Evolutionary conservation across 148 eudicot species (phyloP), one percentile per base, ranked within the genome.

Genomic region (Dysphania ambrosioides): DNA sequence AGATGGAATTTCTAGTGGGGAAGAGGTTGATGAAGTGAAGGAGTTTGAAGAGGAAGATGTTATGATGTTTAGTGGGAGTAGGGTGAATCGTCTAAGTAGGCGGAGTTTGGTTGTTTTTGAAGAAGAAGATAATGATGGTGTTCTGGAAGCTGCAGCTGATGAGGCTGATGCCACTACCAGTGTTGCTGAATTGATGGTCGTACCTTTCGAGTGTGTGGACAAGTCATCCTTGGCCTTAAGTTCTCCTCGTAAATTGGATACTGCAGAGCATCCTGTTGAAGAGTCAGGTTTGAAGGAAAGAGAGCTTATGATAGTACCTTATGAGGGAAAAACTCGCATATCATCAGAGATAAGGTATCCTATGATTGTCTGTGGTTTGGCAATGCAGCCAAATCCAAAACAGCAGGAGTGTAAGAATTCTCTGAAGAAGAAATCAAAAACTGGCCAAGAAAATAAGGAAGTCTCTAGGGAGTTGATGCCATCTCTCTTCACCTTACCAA

Each of bases 361-460:
- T 15, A 16, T 57, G 32, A 55, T 79, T 62, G 64, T 79, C 31
- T 79, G 78, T 47, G 74, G 41, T 68, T 69, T 79, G 82, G 6
- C 56, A 26, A 32, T 3, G 55, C 16, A 7, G n/a, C n/a, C 16
- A 36, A 30, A 59, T 68, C 59, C 8, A 36, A 68, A 30, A 35
- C 55, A 11, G 13, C 24, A 6, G 24, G 58, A 21, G 64, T 8
- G 5, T 66, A n/a, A 66, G 42, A 16, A 18, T 51, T 36, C 21
- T 35, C 44, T 41, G 18, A 64, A 42, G 27, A 74, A 34, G 61
- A 79, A 65, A 57, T 55, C 24, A 12, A 70, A 55, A 55, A n/a
- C 11, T 6, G 0, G 19, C 67, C 65, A 70, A 40, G 24, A 69
- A 4, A 55, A 70, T 47, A 6, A 34, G 12, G 30, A 38, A 55